A percentile compares a stretch with the other conserved stretches of the same genome.
Conservation (phyloP, 768 basidiomycete species). For the Phlebiopsis flavidoalba region DNA sequence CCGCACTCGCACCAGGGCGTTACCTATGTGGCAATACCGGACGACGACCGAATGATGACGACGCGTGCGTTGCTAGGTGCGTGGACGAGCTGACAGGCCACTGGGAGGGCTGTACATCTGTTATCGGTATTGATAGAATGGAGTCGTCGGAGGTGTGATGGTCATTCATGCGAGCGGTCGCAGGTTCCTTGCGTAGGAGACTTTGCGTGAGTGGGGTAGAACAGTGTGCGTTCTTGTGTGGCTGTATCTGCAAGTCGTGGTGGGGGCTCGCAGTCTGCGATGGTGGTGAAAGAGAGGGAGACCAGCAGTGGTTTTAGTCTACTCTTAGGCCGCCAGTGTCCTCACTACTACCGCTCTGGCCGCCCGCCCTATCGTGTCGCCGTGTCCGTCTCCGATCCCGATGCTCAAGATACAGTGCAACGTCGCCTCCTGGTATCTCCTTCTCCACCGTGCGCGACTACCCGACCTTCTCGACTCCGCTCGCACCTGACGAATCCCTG, state of each 20-base stretch:
- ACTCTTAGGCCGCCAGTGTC: neutral
- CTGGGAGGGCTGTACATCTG: too few species aligned
- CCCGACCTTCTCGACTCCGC: neutral
- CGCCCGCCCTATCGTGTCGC: neutral
- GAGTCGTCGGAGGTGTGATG: too few species aligned
- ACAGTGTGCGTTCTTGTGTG: slow-evolving; percentile 15
- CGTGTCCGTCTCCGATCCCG: too few species aligned
- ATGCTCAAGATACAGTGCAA: slow-evolving; percentile 13
- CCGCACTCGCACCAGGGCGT: too few species aligned
- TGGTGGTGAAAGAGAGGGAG: slow-evolving; percentile 33
- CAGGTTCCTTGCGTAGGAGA: neutral
- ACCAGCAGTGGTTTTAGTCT: slow-evolving; percentile 16
- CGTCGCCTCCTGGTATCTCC: slow-evolving; percentile 6
- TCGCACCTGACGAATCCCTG: neutral
- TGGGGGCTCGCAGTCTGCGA: too few species aligned
- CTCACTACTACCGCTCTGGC: neutral
- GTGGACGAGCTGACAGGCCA: too few species aligned
- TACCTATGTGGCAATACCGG: too few species aligned
- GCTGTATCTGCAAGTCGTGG: slow-evolving; percentile 30
- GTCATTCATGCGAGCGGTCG: too few species aligned
- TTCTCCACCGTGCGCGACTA: too few species aligned
- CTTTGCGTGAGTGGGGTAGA: slow-evolving; percentile 5
- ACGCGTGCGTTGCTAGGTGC: too few species aligned
- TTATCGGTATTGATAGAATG: too few species aligned
- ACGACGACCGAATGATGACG: too few species aligned